These are phyloP conservation scores for Magnolia sinica DNA, from an alignment of 164 flowering plant species.

Conservation along the genomic window DNA sequence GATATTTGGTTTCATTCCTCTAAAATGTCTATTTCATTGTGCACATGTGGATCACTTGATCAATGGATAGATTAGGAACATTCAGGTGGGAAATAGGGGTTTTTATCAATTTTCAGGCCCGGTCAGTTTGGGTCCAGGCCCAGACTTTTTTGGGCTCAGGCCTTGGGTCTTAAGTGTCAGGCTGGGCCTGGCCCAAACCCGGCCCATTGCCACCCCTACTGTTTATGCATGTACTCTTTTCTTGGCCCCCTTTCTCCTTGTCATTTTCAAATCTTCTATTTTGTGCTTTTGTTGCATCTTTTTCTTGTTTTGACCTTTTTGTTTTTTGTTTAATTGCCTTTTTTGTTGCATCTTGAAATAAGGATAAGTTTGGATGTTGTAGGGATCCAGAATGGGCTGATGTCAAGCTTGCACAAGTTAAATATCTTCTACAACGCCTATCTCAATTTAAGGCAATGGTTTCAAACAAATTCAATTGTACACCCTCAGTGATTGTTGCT, in stretches of 20 bases:
- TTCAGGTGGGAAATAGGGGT: too few species aligned
- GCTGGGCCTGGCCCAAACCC: too few species aligned
- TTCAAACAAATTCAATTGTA: constrained; percentile 50
- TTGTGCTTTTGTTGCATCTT: background rate
- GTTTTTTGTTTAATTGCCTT: background rate
- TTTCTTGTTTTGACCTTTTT: background rate
- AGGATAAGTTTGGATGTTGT: background rate
- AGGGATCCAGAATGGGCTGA: constrained; percentile 98
- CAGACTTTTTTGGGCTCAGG: too few species aligned
- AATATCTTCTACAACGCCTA: constrained; percentile 69
- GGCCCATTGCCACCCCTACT: background rate
- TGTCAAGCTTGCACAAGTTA: constrained; percentile 95
- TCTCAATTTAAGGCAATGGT: constrained; percentile 51
- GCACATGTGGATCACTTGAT: too few species aligned
- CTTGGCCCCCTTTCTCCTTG: background rate
- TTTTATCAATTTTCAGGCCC: too few species aligned
- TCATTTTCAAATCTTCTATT: background rate
- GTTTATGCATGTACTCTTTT: background rate
- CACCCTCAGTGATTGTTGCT: constrained; percentile 62
- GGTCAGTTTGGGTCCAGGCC: too few species aligned
- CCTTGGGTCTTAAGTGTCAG: too few species aligned
- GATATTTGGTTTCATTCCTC: too few species aligned
- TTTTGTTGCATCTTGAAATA: background rate
- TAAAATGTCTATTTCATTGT: too few species aligned
- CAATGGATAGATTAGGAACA: too few species aligned